phyloP scores from a whole-genome alignment of 108 stramenopile genomes.

The Chaetoceros tenuissimus region DNA sequence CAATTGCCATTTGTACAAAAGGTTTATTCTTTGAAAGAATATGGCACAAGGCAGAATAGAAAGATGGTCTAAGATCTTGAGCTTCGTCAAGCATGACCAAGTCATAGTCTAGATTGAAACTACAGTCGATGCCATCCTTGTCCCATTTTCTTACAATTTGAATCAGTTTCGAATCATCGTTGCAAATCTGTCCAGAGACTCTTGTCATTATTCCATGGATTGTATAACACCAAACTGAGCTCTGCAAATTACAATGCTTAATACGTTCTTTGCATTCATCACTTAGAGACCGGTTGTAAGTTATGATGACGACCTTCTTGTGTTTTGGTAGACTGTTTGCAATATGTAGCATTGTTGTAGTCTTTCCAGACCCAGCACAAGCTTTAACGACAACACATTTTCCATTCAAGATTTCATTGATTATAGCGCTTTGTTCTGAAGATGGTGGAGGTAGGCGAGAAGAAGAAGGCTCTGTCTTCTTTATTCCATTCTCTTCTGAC shows the following conservation, averaged over 20 bases:
- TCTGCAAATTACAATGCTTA: not conserved
- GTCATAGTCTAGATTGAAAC: not conserved
- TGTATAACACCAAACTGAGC: not conserved
- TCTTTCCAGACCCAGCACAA: not conserved
- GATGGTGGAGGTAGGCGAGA: not conserved
- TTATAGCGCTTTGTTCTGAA: not conserved
- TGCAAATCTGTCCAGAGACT: not conserved
- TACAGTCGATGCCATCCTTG: not conserved
- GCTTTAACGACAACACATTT: not conserved
- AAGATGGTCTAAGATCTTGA: slow-evolving; percentile 3
- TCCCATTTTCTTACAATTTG: slow-evolving; percentile 1
- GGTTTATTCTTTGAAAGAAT: not conserved
- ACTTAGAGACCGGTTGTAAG: not conserved
- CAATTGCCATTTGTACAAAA: not conserved
- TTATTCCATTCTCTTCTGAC: no score
- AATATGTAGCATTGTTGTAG: slow-evolving; percentile 1
- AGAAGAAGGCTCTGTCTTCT: no score
- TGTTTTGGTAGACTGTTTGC: slow-evolving; percentile 1
- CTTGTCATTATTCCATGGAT: not conserved
- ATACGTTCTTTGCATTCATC: not conserved
- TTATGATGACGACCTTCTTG: not conserved
- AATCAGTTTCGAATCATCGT: not conserved
- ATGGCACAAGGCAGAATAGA: not conserved
- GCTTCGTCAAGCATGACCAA: slow-evolving; percentile 2
- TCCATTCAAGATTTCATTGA: not conserved